A percentile compares a stretch with the other conserved stretches of the same genome.
phyloP scores from a whole-genome alignment of 2,329 filamentous ascomycete genomes.

The Endothia cerciana region DNA sequence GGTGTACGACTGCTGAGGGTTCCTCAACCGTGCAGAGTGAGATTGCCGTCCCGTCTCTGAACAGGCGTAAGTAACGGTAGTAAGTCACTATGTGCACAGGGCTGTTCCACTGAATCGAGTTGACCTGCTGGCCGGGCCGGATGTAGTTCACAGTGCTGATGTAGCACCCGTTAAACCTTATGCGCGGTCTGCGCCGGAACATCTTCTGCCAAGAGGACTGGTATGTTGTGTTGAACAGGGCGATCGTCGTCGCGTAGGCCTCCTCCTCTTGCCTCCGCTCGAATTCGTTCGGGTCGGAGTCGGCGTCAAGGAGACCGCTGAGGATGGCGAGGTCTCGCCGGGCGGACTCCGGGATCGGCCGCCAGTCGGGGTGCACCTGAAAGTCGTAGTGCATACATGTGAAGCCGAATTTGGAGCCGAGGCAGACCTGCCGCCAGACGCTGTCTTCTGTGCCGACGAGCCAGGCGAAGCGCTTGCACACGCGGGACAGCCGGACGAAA shows the following conservation, averaged over 20 bases:
- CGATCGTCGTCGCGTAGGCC: conserved; percentile 42
- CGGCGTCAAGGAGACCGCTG: conserved; percentile 7
- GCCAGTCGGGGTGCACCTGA: conserved; percentile 63
- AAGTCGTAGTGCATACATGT: conserved; percentile 82
- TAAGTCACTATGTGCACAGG: conserved; percentile 97
- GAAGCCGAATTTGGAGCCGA: conserved; percentile 77
- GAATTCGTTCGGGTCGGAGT: conserved; percentile 42
- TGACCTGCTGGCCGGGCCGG: conserved; percentile 75
- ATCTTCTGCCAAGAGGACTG: conserved; percentile 64
- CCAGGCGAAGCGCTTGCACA: conserved; percentile 87
- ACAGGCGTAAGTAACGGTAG: conserved; percentile 95
- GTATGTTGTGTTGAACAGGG: conserved; percentile 51
- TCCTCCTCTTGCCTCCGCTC: conserved; percentile 39
- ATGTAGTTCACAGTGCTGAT: conserved; percentile 97
- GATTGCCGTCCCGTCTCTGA: conserved; percentile 83
- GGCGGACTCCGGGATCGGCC: conserved; percentile 41
- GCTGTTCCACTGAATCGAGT: conserved; percentile 73
- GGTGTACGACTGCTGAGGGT: conserved; percentile 84
- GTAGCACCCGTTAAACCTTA: conserved; percentile 95
- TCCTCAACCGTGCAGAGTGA: conserved; percentile 80
- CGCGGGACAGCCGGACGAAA: conserved; percentile 74
- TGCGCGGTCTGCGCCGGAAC: conserved; percentile 80
- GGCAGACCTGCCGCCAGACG: conserved; percentile 80
- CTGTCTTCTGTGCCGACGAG: conserved; percentile 81
- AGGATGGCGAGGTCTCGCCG: neutral